Percentiles rank a stretch among this genome's conserved stretches.
These are phyloP conservation scores for Baorangia bicolor DNA, from an alignment of 768 basidiomycete genomes.

Conservation along the genomic window DNA sequence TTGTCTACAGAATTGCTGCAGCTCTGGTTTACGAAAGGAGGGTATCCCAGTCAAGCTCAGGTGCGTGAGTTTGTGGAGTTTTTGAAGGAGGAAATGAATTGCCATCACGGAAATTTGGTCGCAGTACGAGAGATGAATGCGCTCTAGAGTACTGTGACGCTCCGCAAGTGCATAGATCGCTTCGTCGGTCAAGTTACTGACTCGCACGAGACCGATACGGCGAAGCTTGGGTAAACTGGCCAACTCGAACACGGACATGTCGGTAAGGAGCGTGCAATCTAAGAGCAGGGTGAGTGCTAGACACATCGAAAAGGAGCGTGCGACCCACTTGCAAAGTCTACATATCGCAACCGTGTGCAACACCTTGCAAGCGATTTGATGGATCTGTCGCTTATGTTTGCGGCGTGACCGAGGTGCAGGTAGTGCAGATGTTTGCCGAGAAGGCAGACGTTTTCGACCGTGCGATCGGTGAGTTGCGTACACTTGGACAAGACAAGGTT, in stretches of 20 bases:
- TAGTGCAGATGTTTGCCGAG: conserved; percentile 94
- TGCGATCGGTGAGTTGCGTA: conserved; percentile 69
- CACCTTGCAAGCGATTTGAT: conserved; percentile 79
- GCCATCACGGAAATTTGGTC: conserved; percentile 92
- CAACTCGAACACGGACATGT: conserved; percentile 92
- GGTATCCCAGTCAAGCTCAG: conserved; percentile 97
- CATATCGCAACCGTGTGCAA: conserved; percentile 89
- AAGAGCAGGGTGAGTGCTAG: conserved; percentile 14
- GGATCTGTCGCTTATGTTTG: conserved; percentile 85
- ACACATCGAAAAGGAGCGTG: not conserved
- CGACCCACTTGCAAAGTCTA: conserved; percentile 91
- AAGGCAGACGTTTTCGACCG: conserved; percentile 79
- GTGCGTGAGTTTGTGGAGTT: conserved; percentile 89
- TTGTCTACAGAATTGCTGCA: conserved; percentile 87
- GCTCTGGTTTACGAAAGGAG: conserved; percentile 78
- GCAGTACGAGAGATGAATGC: conserved; percentile 96
- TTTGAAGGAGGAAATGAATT: conserved; percentile 84
- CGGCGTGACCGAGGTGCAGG: conserved; percentile 91
- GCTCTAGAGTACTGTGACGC: conserved; percentile 83
- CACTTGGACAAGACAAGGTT: conserved; percentile 90
- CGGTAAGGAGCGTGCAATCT: conserved; percentile 88
- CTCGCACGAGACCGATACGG: conserved; percentile 92
- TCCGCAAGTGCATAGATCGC: conserved; percentile 87
- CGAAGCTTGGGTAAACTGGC: conserved; percentile 86
- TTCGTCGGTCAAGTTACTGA: conserved; percentile 90